Conservation (phyloP, 192 early-diverging fungal genomes). For the Dimargaris xerosporica region DNA sequence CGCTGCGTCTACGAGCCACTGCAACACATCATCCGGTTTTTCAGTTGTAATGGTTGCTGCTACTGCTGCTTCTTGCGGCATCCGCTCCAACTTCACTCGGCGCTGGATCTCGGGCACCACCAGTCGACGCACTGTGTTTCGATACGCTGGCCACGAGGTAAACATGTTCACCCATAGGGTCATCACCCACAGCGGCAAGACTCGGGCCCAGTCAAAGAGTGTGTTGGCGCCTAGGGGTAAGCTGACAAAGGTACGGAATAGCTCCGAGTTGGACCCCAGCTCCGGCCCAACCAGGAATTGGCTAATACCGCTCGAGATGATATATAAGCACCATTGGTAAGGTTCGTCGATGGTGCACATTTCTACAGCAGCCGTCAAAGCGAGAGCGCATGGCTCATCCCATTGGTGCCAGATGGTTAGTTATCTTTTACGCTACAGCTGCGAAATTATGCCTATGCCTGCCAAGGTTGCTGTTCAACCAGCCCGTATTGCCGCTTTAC, state of each 20-base stretch:
- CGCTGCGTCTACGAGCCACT: not conserved
- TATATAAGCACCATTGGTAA: not conserved
- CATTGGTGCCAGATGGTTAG: no score
- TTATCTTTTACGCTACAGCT: no score
- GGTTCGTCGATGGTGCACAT: not conserved
- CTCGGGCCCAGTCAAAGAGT: not conserved
- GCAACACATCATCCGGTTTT: not conserved
- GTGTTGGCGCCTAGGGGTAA: not conserved
- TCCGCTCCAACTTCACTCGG: not conserved
- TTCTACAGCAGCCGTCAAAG: no score
- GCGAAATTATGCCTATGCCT: no score
- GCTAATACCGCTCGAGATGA: not conserved
- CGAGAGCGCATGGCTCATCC: no score
- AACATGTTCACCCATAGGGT: not conserved
- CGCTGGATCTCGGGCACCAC: not conserved
- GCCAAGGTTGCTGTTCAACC: no score
- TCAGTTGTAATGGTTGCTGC: not conserved
- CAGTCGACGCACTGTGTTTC: not conserved
- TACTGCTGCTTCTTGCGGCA: not conserved
- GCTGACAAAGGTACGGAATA: not conserved
- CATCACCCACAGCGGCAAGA: conserved; percentile 5
- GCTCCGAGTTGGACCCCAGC: not conserved
- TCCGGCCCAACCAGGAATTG: conserved; percentile 1
- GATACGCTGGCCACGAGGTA: not conserved
- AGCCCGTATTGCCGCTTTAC: no score